Conservation (phyloP, 1,284 basidiomycete species). For the Ustilago vetiveriae region DNA sequence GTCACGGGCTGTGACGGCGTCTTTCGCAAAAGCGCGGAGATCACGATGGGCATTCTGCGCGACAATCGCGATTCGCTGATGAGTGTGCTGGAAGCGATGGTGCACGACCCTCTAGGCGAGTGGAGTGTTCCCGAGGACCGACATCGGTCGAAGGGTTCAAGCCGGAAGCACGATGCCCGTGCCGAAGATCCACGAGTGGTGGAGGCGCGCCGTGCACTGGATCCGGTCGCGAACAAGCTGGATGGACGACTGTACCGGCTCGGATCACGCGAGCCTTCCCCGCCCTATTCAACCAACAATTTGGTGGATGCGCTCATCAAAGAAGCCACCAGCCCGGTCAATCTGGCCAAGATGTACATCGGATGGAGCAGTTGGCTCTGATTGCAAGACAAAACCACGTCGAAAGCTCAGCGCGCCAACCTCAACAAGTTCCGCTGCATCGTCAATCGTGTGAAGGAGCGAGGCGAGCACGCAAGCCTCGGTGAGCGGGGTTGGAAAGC, state of each 20-base stretch:
- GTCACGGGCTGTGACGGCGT: slow-evolving; percentile 93
- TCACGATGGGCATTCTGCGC: slow-evolving; percentile 85
- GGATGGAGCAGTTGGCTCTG: slow-evolving; percentile 58
- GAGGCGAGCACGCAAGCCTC: neutral
- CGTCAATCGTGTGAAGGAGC: too few relatives aligned
- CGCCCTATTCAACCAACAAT: slow-evolving; percentile 61
- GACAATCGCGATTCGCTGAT: slow-evolving; percentile 93
- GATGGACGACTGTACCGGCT: slow-evolving; percentile 56
- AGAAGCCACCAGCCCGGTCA: slow-evolving; percentile 57
- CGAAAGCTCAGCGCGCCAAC: neutral
- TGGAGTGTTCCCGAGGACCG: slow-evolving; percentile 76
- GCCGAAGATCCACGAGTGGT: slow-evolving; percentile 51
- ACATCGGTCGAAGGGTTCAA: slow-evolving; percentile 50
- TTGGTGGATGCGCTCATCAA: slow-evolving; percentile 65
- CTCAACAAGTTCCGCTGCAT: too few relatives aligned
- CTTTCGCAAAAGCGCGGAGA: slow-evolving; percentile 90
- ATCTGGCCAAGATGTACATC: slow-evolving; percentile 63
- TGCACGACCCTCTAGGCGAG: slow-evolving; percentile 96
- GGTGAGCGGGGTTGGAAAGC: neutral
- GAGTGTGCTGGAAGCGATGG: slow-evolving; percentile 95
- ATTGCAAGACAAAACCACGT: neutral
- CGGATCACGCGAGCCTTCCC: slow-evolving; percentile 42
- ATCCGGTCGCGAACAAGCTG: slow-evolving; percentile 62
- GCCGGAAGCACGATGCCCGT: slow-evolving; percentile 43
- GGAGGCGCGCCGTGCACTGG: slow-evolving; percentile 60